Conservation (phyloP, 2,329 filamentous ascomycete genomes). For the Alternaria novae-zelandiae region DNA sequence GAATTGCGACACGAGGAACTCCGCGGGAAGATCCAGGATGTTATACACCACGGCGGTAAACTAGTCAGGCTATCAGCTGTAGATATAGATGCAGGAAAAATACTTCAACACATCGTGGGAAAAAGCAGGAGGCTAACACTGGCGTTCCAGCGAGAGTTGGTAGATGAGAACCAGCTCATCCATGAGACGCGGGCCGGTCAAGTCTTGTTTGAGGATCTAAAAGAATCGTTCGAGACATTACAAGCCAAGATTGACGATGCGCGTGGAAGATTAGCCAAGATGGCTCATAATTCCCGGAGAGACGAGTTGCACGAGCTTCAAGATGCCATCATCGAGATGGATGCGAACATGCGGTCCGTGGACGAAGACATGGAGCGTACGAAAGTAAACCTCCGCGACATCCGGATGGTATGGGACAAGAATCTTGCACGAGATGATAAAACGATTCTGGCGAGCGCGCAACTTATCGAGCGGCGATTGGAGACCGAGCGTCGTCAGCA, state of each 20-base stretch:
- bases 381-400: background rate
- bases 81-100: slow-evolving; percentile 3
- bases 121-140: slow-evolving; percentile 1
- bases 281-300: background rate
- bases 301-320: background rate
- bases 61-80: background rate
- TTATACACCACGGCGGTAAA: background rate
- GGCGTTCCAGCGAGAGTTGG: slow-evolving; percentile 5
- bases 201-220: background rate
- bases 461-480: background rate
- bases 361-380: background rate
- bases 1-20: background rate
- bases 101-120: slow-evolving; percentile 3
- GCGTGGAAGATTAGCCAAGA: background rate
- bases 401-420: background rate
- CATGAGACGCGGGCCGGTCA: slow-evolving; percentile 2
- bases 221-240: background rate
- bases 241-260: background rate
- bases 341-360: background rate
- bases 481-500: background rate
- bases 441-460: background rate
- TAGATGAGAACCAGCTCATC: background rate
- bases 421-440: background rate
- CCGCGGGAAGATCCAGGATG: background rate
- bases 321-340: background rate